phyloP scores from a whole-genome alignment of 345 rosid species.

The Lepidium sativum region DNA sequence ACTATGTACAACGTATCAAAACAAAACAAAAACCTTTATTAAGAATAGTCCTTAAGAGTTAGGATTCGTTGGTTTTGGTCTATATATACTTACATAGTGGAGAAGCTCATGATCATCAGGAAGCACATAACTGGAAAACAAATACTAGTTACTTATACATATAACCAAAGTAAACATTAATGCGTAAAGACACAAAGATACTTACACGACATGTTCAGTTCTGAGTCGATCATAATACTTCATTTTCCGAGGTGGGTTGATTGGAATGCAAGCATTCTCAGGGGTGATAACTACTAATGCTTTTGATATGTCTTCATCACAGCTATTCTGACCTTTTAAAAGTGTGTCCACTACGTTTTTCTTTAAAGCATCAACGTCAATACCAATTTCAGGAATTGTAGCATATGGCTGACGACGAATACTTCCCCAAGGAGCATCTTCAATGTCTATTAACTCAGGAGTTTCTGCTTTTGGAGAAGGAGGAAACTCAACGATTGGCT shows the following conservation, averaged over 20 bases:
- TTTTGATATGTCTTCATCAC: conserved; percentile 28
- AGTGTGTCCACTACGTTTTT: conserved; percentile 23
- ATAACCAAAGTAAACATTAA: neutral
- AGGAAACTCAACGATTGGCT: conserved; percentile 62
- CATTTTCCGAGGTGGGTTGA: conserved; percentile 15
- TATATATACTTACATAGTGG: conserved; percentile 27
- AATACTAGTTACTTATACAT: neutral
- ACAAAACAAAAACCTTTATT: neutral
- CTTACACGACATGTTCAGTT: conserved; percentile 70
- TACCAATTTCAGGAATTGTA: conserved; percentile 35
- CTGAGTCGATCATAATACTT: conserved; percentile 36
- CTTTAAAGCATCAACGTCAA: conserved; percentile 30
- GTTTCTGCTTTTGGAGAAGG: conserved; percentile 21
- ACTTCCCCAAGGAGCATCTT: conserved; percentile 36
- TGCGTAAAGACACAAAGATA: neutral
- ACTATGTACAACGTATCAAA: conserved; percentile 21
- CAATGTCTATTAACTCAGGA: conserved; percentile 27
- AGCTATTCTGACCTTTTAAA: neutral
- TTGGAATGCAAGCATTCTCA: conserved; percentile 40
- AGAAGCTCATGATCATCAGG: conserved; percentile 47
- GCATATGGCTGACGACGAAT: conserved; percentile 12
- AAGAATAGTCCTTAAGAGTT: neutral
- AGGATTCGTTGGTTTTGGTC: neutral
- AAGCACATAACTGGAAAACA: conserved; percentile 46
- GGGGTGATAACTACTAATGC: conserved; percentile 39